A percentile compares a stretch with the other conserved stretches of the same genome.
Evolutionary conservation across 768 basidiomycete genomes (phyloP).

Genomic region (Boletus rufocinnamomeus): DNA sequence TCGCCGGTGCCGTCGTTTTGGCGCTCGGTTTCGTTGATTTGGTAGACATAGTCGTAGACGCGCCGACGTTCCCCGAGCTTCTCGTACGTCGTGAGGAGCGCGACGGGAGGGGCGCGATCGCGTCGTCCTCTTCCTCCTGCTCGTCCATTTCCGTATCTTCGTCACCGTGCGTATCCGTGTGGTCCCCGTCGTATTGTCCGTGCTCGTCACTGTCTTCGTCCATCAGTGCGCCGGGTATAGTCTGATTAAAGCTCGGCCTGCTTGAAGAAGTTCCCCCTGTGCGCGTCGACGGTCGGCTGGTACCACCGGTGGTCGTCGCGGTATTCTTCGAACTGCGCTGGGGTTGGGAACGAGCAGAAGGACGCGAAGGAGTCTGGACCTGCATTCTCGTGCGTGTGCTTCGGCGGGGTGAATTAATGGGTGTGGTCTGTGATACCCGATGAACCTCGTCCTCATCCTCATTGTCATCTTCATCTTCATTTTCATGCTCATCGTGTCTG

Average conservation of each 20-base stretch:
- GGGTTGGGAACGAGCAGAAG: constrained; percentile 14
- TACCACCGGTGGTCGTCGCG: background rate
- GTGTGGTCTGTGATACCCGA: constrained; percentile 4
- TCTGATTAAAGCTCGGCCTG: constrained; percentile 21
- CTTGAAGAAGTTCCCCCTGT: constrained; percentile 11
- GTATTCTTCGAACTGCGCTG: constrained; percentile 11
- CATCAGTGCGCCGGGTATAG: constrained; percentile 47
- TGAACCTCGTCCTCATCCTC: constrained; percentile 19
- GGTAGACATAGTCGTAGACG: constrained; percentile 9
- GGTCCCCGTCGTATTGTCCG: constrained; percentile 25
- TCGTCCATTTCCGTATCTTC: constrained; percentile 27
- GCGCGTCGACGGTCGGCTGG: background rate
- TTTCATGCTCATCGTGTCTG: constrained; percentile 21
- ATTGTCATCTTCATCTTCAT: constrained; percentile 26
- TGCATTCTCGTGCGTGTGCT: constrained; percentile 14
- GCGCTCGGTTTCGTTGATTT: constrained; percentile 14
- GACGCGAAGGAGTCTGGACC: constrained; percentile 16
- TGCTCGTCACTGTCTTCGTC: constrained; percentile 38
- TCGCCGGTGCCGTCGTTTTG: background rate
- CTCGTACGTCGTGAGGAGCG: constrained; percentile 25
- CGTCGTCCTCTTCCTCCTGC: constrained; percentile 38
- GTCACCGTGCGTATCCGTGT: constrained; percentile 25
- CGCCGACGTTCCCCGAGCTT: constrained; percentile 14
- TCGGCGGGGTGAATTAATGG: constrained; percentile 17
- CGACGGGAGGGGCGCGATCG: constrained; percentile 36